Conservation (phyloP, 2,329 filamentous ascomycete genomes). For the Aspergillus unguis region DNA sequence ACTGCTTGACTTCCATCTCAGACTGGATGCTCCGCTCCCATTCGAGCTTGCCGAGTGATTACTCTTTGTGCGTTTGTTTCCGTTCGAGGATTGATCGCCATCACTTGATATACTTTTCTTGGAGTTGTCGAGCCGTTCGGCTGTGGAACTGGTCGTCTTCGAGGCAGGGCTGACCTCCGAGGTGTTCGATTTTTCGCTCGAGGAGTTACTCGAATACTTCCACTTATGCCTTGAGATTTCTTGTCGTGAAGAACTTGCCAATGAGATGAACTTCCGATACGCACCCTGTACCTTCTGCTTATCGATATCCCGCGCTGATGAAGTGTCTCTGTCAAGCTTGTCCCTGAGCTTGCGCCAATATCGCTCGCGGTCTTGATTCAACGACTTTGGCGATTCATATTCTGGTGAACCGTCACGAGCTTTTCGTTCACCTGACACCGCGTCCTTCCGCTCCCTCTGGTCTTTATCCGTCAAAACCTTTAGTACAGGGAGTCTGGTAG, state of each 20-base stretch:
- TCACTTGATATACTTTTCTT: slow-evolving; percentile 19
- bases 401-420: slow-evolving; percentile 6
- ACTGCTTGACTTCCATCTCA: slow-evolving; percentile 18
- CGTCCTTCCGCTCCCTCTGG: slow-evolving; percentile 16
- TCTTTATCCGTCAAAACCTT: slow-evolving; percentile 20
- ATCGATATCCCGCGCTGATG: slow-evolving; percentile 18
- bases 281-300: slow-evolving; percentile 21
- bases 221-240: slow-evolving; percentile 19
- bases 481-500: slow-evolving; percentile 30
- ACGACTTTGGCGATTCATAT: slow-evolving; percentile 11
- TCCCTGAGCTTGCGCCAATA: slow-evolving; percentile 28
- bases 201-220: slow-evolving; percentile 13
- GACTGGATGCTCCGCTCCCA: slow-evolving; percentile 21
- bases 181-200: slow-evolving; percentile 3
- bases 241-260: slow-evolving; percentile 22
- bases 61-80: slow-evolving; percentile 34
- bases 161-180: slow-evolving; percentile 37
- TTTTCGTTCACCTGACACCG: slow-evolving; percentile 12
- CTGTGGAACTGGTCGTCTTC: slow-evolving; percentile 36
- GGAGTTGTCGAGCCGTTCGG: slow-evolving; percentile 21
- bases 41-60: slow-evolving; percentile 37
- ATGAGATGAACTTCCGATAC: slow-evolving; percentile 22
- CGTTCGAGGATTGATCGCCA: slow-evolving; percentile 9
- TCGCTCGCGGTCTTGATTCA: slow-evolving; percentile 26
- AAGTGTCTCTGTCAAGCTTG: slow-evolving; percentile 25